Percentiles rank a stretch among this genome's conserved stretches.
Conservation (phyloP, 768 basidiomycete species). For the Rhizopogon salebrosus region DNA sequence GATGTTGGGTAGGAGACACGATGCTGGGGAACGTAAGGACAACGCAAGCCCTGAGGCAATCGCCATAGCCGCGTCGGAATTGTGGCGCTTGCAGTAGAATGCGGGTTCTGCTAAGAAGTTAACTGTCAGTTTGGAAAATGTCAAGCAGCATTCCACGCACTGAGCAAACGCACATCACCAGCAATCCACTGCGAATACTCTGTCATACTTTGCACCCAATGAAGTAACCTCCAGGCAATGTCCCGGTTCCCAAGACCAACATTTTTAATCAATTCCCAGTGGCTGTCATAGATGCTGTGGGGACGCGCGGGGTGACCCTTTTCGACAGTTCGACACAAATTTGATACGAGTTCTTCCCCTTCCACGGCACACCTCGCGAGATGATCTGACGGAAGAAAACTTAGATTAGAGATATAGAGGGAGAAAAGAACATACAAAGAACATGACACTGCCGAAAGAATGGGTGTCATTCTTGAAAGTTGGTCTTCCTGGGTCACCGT, state of each 20-base stretch:
- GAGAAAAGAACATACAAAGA: too few species aligned
- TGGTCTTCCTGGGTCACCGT: slow-evolving; percentile 18
- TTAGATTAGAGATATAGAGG: not conserved
- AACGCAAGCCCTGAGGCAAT: slow-evolving; percentile 20
- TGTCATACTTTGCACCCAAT: too few species aligned
- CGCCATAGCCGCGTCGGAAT: slow-evolving; percentile 18
- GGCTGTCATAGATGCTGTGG: not conserved
- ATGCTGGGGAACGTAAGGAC: slow-evolving; percentile 19
- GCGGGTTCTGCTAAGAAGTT: too few species aligned
- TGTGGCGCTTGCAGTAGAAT: not conserved
- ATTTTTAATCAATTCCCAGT: not conserved
- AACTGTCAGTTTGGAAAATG: too few species aligned
- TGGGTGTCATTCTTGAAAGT: slow-evolving; percentile 17
- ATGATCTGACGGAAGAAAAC: not conserved
- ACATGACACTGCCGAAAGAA: too few species aligned
- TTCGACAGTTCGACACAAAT: not conserved
- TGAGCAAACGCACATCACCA: too few species aligned
- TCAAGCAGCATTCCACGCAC: too few species aligned
- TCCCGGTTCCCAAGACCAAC: not conserved
- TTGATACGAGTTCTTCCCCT: not conserved
- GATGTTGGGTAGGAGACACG: slow-evolving; percentile 8
- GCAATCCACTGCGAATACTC: too few species aligned
- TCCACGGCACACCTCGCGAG: not conserved
- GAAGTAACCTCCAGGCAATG: not conserved
- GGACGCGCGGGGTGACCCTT: not conserved